These are phyloP conservation scores for Candida boidinii DNA, from an alignment of 805 yeast species.

Conservation along the genomic window DNA sequence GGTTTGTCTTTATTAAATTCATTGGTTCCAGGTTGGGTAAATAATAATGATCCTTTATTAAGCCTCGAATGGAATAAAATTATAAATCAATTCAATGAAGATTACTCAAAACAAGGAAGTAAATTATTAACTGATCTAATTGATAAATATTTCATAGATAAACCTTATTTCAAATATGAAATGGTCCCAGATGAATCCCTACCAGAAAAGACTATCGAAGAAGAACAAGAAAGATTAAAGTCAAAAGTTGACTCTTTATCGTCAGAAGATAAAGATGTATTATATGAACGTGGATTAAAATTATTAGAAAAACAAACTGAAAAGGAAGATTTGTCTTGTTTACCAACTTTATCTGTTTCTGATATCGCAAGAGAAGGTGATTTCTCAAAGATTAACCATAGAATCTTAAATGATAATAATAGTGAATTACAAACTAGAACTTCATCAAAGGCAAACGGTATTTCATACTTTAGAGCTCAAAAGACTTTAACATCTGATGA, in stretches of 20 bases:
- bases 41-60: constrained; percentile 68
- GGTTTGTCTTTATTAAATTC: constrained; percentile 73
- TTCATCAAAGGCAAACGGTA: constrained; percentile 56
- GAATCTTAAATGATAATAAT: constrained; percentile 10
- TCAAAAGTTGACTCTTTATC: constrained; percentile 33
- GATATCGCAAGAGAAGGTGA: constrained; percentile 67
- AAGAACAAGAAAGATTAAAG: constrained; percentile 49
- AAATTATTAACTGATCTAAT: constrained; percentile 53
- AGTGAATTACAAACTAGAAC: constrained; percentile 19
- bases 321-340: constrained; percentile 63
- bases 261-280: constrained; percentile 45
- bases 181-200: constrained; percentile 65
- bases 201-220: constrained; percentile 38
- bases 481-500: constrained; percentile 41
- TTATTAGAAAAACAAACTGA: constrained; percentile 58
- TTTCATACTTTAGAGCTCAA: constrained; percentile 66
- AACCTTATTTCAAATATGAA: constrained; percentile 60
- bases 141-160: constrained; percentile 37
- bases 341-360: constrained; percentile 67
- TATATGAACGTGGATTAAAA: constrained; percentile 51
- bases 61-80: constrained; percentile 56
- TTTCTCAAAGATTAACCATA: constrained; percentile 24
- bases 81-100: constrained; percentile 51
- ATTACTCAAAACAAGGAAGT: constrained; percentile 45
- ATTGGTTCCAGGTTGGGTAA: constrained; percentile 79